phyloP scores from a whole-genome alignment of 441 rosid genomes.

The Populus trichocarpa region DNA sequence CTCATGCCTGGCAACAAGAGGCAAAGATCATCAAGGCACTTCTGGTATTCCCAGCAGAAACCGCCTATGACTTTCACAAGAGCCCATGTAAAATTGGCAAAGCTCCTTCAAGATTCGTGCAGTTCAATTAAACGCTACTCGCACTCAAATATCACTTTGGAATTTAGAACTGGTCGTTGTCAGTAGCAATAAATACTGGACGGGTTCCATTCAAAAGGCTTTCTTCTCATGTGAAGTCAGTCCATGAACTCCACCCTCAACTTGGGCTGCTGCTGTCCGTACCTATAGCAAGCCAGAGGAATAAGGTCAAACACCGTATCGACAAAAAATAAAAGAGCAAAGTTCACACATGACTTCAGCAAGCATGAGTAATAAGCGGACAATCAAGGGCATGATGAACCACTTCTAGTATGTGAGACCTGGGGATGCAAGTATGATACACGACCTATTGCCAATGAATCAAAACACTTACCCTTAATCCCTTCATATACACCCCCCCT shows the following conservation, averaged over 20 bases:
- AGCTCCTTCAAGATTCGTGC: background rate
- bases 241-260: constrained; percentile 81
- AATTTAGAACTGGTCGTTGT: background rate
- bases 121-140: background rate
- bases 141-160: background rate
- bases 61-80: background rate
- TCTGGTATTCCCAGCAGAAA: background rate
- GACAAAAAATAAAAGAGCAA: background rate
- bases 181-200: background rate
- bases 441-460: background rate
- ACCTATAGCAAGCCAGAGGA: constrained; percentile 30
- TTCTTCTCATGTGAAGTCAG: constrained; percentile 68
- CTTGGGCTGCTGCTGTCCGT: constrained; percentile 82
- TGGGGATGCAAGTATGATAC: background rate
- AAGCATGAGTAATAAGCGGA: background rate
- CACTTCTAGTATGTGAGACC: background rate
- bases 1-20: background rate
- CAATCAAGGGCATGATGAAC: background rate
- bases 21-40: background rate
- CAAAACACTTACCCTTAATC: background rate
- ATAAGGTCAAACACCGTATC: background rate
- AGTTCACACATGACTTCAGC: background rate
- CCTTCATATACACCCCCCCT: background rate
- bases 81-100: background rate
- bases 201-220: constrained; percentile 32